Conservation (phyloP, 768 basidiomycete species). For the Stropharia rugosoannulata region DNA sequence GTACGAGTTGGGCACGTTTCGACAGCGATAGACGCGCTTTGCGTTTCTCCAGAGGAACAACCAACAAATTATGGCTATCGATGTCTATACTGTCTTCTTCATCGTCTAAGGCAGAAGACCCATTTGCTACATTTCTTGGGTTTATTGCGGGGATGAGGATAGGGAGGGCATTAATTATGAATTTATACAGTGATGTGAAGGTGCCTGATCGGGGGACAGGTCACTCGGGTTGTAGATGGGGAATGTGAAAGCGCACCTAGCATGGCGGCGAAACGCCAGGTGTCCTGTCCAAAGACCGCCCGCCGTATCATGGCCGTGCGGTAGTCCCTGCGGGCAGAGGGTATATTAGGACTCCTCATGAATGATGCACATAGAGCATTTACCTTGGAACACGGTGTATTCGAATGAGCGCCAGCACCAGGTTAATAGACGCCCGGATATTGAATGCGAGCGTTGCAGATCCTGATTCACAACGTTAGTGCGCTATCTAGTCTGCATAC, state of each 20-base stretch:
- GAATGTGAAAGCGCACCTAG: constrained; percentile 50
- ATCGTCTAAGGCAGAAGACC: constrained; percentile 26
- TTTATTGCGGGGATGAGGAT: constrained; percentile 58
- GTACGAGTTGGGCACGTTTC: constrained; percentile 59
- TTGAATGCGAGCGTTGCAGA: constrained; percentile 79
- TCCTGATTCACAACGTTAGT: constrained; percentile 42
- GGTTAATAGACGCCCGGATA: constrained; percentile 80
- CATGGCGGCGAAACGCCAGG: constrained; percentile 86
- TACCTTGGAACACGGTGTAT: constrained; percentile 69
- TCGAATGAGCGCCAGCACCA: constrained; percentile 75
- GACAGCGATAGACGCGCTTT: constrained; percentile 58
- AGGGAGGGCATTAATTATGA: constrained; percentile 75
- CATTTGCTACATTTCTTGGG: constrained; percentile 18
- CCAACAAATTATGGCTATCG: constrained; percentile 24
- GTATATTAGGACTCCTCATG: not conserved
- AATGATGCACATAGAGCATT: constrained; percentile 14
- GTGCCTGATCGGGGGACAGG: constrained; percentile 42
- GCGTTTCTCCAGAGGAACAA: constrained; percentile 32
- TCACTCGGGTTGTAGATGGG: not conserved
- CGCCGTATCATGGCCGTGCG: constrained; percentile 69
- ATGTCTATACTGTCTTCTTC: constrained; percentile 26
- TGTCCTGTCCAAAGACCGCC: constrained; percentile 83
- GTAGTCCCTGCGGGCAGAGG: constrained; percentile 43
- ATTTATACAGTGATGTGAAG: constrained; percentile 78
- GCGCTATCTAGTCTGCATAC: not conserved